Conservation (phyloP, 1,284 basidiomycete genomes). For the Omphalotus olearius region DNA sequence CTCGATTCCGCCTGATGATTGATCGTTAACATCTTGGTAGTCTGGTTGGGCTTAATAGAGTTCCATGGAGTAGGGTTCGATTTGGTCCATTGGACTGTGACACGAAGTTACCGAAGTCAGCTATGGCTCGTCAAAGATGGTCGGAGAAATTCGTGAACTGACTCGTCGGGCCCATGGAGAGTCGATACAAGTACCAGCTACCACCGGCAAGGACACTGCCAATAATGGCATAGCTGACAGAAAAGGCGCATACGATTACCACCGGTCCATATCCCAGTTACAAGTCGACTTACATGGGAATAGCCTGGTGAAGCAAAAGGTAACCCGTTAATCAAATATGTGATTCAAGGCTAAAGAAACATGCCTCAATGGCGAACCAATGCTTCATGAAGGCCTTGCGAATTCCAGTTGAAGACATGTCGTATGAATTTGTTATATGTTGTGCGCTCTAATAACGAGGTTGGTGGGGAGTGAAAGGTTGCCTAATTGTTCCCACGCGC, state of each 20-base stretch:
- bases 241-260: background rate
- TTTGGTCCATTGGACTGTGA: conserved; percentile 23
- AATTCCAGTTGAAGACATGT: background rate
- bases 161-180: conserved; percentile 24
- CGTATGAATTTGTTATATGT: background rate
- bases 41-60: conserved; percentile 20
- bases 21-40: conserved; percentile 21
- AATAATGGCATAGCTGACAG: conserved; percentile 18
- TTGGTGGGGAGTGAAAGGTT: too few relatives aligned
- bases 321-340: background rate
- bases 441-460: too few relatives aligned
- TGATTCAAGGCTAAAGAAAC: background rate
- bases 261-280: too few relatives aligned
- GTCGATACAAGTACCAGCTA: conserved; percentile 20
- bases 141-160: conserved; percentile 13
- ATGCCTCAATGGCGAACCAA: conserved; percentile 22
- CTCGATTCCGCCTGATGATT: conserved; percentile 17
- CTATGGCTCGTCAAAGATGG: conserved; percentile 1
- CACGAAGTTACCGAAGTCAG: background rate
- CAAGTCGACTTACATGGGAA: conserved; percentile 18
- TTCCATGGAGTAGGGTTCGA: conserved; percentile 22
- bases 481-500: too few relatives aligned
- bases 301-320: conserved; percentile 14
- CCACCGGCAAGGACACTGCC: conserved; percentile 19
- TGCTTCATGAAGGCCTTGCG: conserved; percentile 16